Evolutionary conservation across 805 yeast genomes (phyloP), one percentile per base, ranked within the genome.

Genomic region (Tetrapisispora namnaoensis): DNA sequence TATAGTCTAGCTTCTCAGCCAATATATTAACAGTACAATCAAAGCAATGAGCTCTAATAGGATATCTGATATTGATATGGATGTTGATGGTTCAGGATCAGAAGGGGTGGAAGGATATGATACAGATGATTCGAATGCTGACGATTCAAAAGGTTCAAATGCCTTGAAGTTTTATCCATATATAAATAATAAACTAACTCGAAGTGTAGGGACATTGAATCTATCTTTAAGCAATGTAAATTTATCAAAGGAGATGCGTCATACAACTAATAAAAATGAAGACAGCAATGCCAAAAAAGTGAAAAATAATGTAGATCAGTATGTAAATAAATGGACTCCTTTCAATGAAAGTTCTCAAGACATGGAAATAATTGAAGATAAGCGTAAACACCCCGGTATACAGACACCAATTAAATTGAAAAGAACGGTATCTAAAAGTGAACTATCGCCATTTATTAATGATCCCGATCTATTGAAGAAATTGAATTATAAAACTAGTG

Each of bases 161-260:
- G 58, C 59, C 37, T 49, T 62, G 40, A 56, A 59, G 22, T 62
- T 62, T 37, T 60, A 55, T 42, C 63, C 67, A 2, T 62, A 59
- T 47, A 53, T 63, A 17, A 60, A 57, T 42, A 57, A 60, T 37
- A 61, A 55, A 17, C 51, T 77, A 36, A 72, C 79, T 52, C 69
- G 82, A 63, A 75, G 80, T 67, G 75, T 71, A 1, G 80, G 80
- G 1, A 62, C 76, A 10, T 57, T 78, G 52, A 77, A 78, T 48
- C 55, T 78, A 45, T 74, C 79, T 13, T 58, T 76, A 21, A 76
- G 72, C 42, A 68, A 63, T 44, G 60, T 72, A 2, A 68, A 64
- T 42, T 27, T 53, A 21, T 49, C 52, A 1, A 20, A 34, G 17
- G 34, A 20, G 18, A 24, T 11, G 5, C 18, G n/a, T 8, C n/a